Evolutionary conservation across 1,284 basidiomycete species (phyloP).

Genomic region (Leccinum olivaceoglutinosum): DNA sequence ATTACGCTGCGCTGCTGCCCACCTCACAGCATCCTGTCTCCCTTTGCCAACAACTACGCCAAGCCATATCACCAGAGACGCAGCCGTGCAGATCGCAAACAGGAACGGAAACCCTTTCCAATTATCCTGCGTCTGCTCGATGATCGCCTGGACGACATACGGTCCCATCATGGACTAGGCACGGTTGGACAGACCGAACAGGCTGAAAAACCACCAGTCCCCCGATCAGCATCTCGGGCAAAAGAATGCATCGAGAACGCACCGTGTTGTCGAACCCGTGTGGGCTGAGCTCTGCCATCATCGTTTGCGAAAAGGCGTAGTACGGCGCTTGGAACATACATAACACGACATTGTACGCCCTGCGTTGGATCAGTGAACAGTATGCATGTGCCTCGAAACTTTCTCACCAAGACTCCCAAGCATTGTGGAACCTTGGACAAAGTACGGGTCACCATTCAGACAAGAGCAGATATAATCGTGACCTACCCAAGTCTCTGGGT

Average conservation of each 20-base stretch:
- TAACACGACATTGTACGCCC: constrained; percentile 27
- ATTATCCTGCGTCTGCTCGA: constrained; percentile 64
- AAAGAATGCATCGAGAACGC: constrained; percentile 3
- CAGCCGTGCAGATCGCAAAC: constrained; percentile 62
- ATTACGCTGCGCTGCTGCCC: constrained; percentile 41
- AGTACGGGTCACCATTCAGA: not conserved
- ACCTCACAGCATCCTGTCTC: constrained; percentile 51
- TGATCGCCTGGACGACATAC: constrained; percentile 76
- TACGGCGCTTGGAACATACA: constrained; percentile 76
- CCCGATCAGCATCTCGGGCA: not conserved
- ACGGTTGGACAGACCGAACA: constrained; percentile 81
- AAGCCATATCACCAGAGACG: constrained; percentile 38
- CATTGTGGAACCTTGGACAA: constrained; percentile 63
- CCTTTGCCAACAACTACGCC: not conserved
- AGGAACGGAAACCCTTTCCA: constrained; percentile 81
- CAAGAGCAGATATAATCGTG: not conserved
- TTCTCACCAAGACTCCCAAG: constrained; percentile 76
- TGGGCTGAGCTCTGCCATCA: constrained; percentile 82
- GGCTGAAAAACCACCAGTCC: constrained; percentile 59
- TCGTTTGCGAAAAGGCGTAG: constrained; percentile 83
- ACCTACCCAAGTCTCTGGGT: constrained; percentile 64
- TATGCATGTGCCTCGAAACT: not conserved
- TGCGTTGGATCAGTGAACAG: constrained; percentile 4
- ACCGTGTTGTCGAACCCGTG: constrained; percentile 77
- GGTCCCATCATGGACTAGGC: constrained; percentile 79